Conservation (phyloP, 116 monocot genomes). For the Cymodocea nodosa region DNA sequence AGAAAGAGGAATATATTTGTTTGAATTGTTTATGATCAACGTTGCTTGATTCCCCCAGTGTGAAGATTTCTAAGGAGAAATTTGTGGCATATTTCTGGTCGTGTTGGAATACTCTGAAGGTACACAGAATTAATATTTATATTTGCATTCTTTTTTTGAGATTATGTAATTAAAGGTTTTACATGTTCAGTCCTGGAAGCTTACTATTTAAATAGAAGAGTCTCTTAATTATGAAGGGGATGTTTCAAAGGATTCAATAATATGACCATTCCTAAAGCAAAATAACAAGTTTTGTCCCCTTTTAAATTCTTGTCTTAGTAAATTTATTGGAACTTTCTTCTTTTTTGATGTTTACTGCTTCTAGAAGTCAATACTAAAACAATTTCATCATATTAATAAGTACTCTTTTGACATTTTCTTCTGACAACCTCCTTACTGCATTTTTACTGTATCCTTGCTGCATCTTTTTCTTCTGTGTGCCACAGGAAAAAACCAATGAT, state of each 20-base stretch:
- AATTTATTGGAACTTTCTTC: no score
- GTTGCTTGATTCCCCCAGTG: neutral
- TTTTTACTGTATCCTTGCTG: neutral
- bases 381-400: neutral
- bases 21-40: neutral
- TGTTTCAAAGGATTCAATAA: no score
- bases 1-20: no score
- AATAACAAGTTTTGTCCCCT: no score
- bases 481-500: conserved; percentile 66
- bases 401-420: neutral
- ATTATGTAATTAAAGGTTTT: neutral
- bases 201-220: neutral
- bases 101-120: conserved; percentile 80
- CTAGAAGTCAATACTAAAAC: no score
- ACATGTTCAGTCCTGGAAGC: neutral
- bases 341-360: no score
- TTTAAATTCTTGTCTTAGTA: no score
- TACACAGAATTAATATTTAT: conserved; percentile 9
- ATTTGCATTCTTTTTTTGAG: neutral
- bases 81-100: conserved; percentile 89
- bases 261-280: no score
- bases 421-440: neutral
- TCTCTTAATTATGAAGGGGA: no score
- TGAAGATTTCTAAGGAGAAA: conserved; percentile 73
- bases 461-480: no score